phyloP scores from a whole-genome alignment of 768 basidiomycete species.

The Coprinopsis marcescibilis region DNA sequence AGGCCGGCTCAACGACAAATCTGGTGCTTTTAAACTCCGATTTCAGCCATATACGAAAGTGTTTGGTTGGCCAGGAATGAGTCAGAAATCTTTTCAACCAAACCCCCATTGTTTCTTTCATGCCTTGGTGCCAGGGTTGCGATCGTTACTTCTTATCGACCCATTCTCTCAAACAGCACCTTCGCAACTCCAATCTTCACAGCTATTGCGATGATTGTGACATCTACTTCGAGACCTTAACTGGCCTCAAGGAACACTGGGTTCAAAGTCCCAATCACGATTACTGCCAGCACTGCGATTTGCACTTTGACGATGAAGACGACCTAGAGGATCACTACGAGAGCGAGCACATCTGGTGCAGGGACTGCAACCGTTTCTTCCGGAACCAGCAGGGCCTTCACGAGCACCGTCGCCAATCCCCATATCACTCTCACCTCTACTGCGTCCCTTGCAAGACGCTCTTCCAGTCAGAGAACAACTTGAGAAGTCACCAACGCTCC shows the following conservation, averaged over 20 bases:
- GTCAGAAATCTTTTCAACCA: not conserved
- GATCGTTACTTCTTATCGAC: constrained; percentile 13
- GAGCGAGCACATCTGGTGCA: constrained; percentile 37
- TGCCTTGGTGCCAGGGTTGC: too few species aligned
- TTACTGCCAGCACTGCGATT: constrained; percentile 43
- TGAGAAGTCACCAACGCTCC: not conserved
- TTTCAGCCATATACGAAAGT: too few species aligned
- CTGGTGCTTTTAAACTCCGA: too few species aligned
- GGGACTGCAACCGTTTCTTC: constrained; percentile 37
- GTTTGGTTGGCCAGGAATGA: too few species aligned
- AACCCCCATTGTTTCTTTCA: not conserved
- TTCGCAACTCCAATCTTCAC: constrained; percentile 42
- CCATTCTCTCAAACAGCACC: constrained; percentile 43
- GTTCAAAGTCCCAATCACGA: constrained; percentile 22
- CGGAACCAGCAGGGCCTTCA: constrained; percentile 30
- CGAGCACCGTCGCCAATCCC: constrained; percentile 45
- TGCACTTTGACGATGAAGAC: constrained; percentile 29
- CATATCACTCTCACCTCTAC: constrained; percentile 26
- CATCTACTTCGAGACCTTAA: not conserved
- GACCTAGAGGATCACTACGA: constrained; percentile 38
- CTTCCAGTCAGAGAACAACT: constrained; percentile 32
- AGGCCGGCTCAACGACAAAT: too few species aligned
- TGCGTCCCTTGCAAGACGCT: constrained; percentile 38
- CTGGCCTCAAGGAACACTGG: constrained; percentile 41
- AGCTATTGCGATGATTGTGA: constrained; percentile 47